Conservation (phyloP, 129 eudicot genomes). For the Tagetes patula region DNA sequence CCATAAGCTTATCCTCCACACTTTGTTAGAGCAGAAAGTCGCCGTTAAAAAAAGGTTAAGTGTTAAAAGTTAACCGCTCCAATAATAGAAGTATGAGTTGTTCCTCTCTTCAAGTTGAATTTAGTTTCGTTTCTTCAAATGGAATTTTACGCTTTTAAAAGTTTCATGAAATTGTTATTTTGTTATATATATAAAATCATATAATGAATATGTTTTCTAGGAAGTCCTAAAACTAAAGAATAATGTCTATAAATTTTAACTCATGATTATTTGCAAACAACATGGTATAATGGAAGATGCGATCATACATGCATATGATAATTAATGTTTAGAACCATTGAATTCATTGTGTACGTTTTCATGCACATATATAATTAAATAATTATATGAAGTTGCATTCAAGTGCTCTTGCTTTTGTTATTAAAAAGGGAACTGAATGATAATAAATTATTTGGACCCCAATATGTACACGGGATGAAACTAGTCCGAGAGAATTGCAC, state of each 20-base stretch:
- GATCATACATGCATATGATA: neutral
- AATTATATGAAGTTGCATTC: constrained; percentile 10
- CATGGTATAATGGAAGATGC: neutral
- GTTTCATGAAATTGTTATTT: neutral
- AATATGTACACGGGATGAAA: neutral
- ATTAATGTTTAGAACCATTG: neutral
- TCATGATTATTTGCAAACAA: neutral
- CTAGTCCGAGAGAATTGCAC: neutral
- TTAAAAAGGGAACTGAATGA: neutral
- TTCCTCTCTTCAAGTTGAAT: no score
- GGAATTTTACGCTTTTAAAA: no score
- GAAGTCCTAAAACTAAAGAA: neutral
- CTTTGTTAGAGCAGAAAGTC: no score
- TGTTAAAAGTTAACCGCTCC: no score
- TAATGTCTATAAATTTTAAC: neutral
- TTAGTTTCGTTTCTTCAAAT: no score
- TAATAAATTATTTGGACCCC: constrained; percentile 7
- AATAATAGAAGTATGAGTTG: no score
- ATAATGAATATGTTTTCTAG: neutral
- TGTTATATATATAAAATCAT: neutral
- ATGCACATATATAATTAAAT: neutral
- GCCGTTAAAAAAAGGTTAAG: no score
- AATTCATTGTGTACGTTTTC: neutral
- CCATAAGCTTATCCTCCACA: no score
- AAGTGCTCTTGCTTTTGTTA: constrained; percentile 11